These are phyloP conservation scores for Trichophyton verrucosum DNA, from an alignment of 2,329 filamentous ascomycete genomes.

Conservation along the genomic window DNA sequence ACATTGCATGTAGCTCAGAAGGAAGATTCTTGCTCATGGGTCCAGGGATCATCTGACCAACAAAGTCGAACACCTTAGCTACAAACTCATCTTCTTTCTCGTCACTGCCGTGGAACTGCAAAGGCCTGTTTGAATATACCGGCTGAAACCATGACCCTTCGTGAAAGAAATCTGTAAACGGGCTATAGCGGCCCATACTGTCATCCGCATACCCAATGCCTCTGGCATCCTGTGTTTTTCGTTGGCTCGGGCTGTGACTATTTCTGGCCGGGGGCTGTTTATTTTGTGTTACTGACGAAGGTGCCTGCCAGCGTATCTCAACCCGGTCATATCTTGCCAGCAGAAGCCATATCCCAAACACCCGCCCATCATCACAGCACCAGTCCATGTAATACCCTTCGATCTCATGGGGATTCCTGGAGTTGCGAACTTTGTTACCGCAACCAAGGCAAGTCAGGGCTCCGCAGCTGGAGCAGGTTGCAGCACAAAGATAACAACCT, in stretches of 20 bases:
- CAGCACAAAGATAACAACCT: slow-evolving; percentile 6
- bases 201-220: slow-evolving; percentile 12
- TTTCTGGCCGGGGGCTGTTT: not conserved
- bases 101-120: slow-evolving; percentile 10
- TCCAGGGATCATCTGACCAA: slow-evolving; percentile 9
- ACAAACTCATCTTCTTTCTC: slow-evolving; percentile 17
- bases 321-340: slow-evolving; percentile 28
- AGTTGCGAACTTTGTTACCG: slow-evolving; percentile 5
- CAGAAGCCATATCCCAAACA: slow-evolving; percentile 27
- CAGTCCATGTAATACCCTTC: slow-evolving; percentile 15
- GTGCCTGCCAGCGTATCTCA: slow-evolving; percentile 10
- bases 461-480: slow-evolving; percentile 7
- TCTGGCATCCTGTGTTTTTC: slow-evolving; percentile 7
- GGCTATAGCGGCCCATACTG: not conserved
- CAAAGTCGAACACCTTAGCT: slow-evolving; percentile 19
- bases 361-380: slow-evolving; percentile 25
- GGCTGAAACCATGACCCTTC: slow-evolving; percentile 2
- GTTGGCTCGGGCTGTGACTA: slow-evolving; percentile 6
- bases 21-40: slow-evolving; percentile 18
- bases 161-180: slow-evolving; percentile 7
- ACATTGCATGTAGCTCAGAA: slow-evolving; percentile 20
- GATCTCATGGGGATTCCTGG: not conserved
- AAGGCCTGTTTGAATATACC: not conserved
- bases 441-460: slow-evolving; percentile 12
- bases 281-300: not conserved